A percentile compares a stretch with the other conserved stretches of the same genome.
These are phyloP conservation scores for Solanum infundibuliforme DNA, from an alignment of 257 asterid species.

Conservation along the genomic window DNA sequence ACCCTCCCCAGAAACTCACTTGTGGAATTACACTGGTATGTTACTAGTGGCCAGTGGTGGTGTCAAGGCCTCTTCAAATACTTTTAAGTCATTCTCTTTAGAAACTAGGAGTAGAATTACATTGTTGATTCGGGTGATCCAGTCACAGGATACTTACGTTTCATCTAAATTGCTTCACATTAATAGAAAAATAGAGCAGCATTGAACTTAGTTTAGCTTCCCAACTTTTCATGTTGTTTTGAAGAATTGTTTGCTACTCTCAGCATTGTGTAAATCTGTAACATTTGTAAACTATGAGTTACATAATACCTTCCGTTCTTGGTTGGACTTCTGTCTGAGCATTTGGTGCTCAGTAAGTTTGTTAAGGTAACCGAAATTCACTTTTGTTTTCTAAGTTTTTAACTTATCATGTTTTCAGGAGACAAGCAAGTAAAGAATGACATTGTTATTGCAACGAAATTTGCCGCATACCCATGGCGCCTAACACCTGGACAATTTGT, in stretches of 20 bases:
- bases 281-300: not conserved
- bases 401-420: conserved; percentile 28
- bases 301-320: not conserved
- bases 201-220: not conserved
- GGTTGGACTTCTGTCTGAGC: not conserved
- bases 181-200: not conserved
- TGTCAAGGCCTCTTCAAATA: not conserved
- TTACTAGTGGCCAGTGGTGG: no score
- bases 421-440: conserved; percentile 32
- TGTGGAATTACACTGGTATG: no score
- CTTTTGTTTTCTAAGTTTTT: not conserved
- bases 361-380: not conserved
- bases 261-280: not conserved
- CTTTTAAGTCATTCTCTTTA: not conserved
- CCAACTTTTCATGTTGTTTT: not conserved
- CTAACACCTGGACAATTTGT: conserved; percentile 80
- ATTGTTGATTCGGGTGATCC: not conserved
- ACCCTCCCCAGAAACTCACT: no score
- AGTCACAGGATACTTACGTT: not conserved
- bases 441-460: conserved; percentile 76
- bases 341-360: not conserved
- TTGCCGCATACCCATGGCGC: conserved; percentile 99
- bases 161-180: not conserved
- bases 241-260: not conserved
- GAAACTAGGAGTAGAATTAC: not conserved